Conservation (phyloP, 2,329 filamentous ascomycete species). For the Spiromastix sp. region DNA sequence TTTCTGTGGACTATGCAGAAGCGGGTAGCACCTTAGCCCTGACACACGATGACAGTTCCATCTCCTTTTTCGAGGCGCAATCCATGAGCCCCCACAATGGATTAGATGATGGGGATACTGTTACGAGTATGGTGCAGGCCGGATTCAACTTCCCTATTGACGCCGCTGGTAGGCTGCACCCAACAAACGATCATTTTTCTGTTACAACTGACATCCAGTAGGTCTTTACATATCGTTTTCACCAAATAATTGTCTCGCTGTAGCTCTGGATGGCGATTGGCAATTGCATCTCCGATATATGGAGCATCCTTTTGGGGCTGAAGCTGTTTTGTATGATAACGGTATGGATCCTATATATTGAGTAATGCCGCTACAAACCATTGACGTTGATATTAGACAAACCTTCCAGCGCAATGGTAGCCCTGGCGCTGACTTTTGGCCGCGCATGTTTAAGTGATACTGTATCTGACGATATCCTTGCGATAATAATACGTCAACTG, state of each 20-base stretch:
- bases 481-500: slow-evolving; percentile 47
- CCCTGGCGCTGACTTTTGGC: slow-evolving; percentile 45
- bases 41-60: slow-evolving; percentile 66
- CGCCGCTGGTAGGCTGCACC: slow-evolving; percentile 44
- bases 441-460: slow-evolving; percentile 37
- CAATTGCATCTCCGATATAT: slow-evolving; percentile 29
- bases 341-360: slow-evolving; percentile 20
- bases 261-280: slow-evolving; percentile 27
- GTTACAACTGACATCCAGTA: too few relatives aligned
- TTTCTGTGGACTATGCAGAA: slow-evolving; percentile 58
- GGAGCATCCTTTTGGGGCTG: slow-evolving; percentile 30
- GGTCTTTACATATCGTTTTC: slow-evolving; percentile 32
- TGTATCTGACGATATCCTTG: slow-evolving; percentile 62
- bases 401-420: slow-evolving; percentile 47
- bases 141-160: slow-evolving; percentile 64
- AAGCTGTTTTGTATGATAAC: slow-evolving; percentile 26
- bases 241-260: slow-evolving; percentile 33
- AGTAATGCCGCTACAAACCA: background rate
- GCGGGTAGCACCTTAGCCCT: slow-evolving; percentile 63
- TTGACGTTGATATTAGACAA: slow-evolving; percentile 20
- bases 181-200: background rate
- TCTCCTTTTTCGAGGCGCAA: slow-evolving; percentile 68
- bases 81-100: slow-evolving; percentile 60
- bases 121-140: slow-evolving; percentile 63
- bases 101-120: slow-evolving; percentile 52